Conservation (phyloP, 2,329 filamentous ascomycete species). For the Nemania serpens region DNA sequence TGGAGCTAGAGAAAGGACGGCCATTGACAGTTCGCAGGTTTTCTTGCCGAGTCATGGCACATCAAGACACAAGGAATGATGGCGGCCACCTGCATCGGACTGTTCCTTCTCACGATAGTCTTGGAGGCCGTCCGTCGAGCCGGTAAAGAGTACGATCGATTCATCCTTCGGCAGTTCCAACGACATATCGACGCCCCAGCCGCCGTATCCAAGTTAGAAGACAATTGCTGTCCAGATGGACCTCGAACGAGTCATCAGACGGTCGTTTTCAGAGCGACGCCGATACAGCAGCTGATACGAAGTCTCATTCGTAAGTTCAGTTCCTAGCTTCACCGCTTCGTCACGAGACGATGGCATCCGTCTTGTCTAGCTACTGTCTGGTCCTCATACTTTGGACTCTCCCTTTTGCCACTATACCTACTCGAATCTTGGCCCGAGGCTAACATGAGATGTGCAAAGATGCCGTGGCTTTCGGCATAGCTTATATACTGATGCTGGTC, state of each 20-base stretch:
- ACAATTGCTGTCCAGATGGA: constrained; percentile 24
- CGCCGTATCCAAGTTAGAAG: constrained; percentile 24
- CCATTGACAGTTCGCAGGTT: constrained; percentile 34
- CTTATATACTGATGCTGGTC: constrained; percentile 51
- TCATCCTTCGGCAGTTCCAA: constrained; percentile 47
- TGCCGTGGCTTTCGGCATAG: constrained; percentile 47
- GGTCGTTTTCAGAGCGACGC: constrained; percentile 46
- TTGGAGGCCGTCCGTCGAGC: constrained; percentile 49
- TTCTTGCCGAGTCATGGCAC: constrained; percentile 48
- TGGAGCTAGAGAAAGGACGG: background rate
- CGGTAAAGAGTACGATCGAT: constrained; percentile 49
- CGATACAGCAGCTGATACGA: constrained; percentile 48
- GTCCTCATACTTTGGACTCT: background rate
- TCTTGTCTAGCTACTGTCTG: background rate
- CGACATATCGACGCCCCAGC: constrained; percentile 40
- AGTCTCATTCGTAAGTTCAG: constrained; percentile 39
- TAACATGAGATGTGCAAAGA: constrained; percentile 33
- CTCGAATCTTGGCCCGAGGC: background rate
- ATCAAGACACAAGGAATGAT: constrained; percentile 48
- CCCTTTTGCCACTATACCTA: background rate
- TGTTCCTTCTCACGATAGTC: constrained; percentile 46
- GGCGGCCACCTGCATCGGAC: constrained; percentile 51
- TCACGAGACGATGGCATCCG: background rate
- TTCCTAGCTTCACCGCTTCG: no score
- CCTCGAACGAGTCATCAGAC: constrained; percentile 26